phyloP scores from a whole-genome alignment of 768 basidiomycete genomes.

The Xerocomus potaroensis region DNA sequence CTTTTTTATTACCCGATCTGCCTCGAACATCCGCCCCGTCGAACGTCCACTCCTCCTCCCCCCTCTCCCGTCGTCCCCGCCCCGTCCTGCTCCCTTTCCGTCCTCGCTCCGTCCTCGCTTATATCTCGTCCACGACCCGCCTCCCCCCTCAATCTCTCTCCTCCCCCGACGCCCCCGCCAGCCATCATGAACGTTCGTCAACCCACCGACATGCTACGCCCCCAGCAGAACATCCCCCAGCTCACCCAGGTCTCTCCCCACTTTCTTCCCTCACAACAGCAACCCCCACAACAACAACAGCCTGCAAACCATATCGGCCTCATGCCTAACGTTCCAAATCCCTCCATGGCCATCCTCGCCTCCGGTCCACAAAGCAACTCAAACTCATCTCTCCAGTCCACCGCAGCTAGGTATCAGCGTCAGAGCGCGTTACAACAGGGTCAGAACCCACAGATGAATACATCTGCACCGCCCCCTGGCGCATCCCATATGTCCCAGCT shows the following conservation, averaged over 20 bases:
- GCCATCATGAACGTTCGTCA: slow-evolving; percentile 46
- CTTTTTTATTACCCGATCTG: slow-evolving; percentile 17
- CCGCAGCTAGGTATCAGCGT: slow-evolving; percentile 27
- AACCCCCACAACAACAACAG: slow-evolving; percentile 34
- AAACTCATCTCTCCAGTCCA: slow-evolving; percentile 21
- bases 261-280: slow-evolving; percentile 37
- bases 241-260: slow-evolving; percentile 38
- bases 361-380: slow-evolving; percentile 24
- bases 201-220: slow-evolving; percentile 42
- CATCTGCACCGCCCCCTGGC: slow-evolving; percentile 25
- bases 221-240: slow-evolving; percentile 38
- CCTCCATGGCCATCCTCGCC: slow-evolving; percentile 39
- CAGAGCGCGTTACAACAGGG: slow-evolving; percentile 36
- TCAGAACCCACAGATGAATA: slow-evolving; percentile 34
- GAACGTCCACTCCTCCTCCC: background rate
- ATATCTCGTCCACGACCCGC: background rate
- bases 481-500: slow-evolving; percentile 29
- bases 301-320: slow-evolving; percentile 33
- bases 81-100: background rate
- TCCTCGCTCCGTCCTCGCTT: slow-evolving; percentile 1
- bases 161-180: background rate
- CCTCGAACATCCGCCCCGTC: slow-evolving; percentile 9
- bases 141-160: background rate
- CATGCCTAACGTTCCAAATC: slow-evolving; percentile 32
- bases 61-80: slow-evolving; percentile 6